Conservation (phyloP, 768 basidiomycete species). For the Fistulinella prunicolor region DNA sequence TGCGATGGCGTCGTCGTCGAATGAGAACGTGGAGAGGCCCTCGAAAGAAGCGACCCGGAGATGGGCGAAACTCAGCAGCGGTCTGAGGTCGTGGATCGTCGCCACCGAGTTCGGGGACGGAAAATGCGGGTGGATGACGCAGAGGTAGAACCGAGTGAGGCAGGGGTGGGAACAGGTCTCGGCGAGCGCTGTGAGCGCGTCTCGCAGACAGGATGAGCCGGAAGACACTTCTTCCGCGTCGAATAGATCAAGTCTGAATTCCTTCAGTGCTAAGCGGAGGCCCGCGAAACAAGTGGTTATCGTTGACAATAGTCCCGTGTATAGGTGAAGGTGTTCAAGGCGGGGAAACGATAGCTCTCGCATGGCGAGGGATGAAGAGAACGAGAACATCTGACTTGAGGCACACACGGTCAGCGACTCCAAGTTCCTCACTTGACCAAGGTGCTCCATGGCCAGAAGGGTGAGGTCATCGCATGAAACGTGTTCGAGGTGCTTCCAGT, state of each 20-base stretch:
- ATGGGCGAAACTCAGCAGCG: slow-evolving; percentile 12
- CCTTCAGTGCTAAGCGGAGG: slow-evolving; percentile 11
- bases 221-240: slow-evolving; percentile 14
- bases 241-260: slow-evolving; percentile 23
- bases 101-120: neutral
- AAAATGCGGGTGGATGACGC: slow-evolving; percentile 13
- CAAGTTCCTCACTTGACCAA: slow-evolving; percentile 9
- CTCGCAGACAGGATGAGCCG: slow-evolving; percentile 1
- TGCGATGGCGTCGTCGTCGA: slow-evolving; percentile 16
- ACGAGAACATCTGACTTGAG: slow-evolving; percentile 8
- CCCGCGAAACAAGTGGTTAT: slow-evolving; percentile 4
- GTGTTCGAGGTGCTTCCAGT: slow-evolving; percentile 16
- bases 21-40: slow-evolving; percentile 11
- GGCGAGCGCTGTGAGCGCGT: slow-evolving; percentile 11
- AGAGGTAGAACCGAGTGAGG: slow-evolving; percentile 13
- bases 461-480: slow-evolving; percentile 25
- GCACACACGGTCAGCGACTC: slow-evolving; percentile 17
- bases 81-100: slow-evolving; percentile 12
- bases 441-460: slow-evolving; percentile 16
- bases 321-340: slow-evolving; percentile 20
- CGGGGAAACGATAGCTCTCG: slow-evolving; percentile 3
- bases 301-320: slow-evolving; percentile 13
- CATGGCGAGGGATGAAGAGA: neutral
- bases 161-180: slow-evolving; percentile 11
- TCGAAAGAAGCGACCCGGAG: slow-evolving; percentile 17